Conservation (phyloP, 805 yeast genomes). For the Candida vaughaniae region DNA sequence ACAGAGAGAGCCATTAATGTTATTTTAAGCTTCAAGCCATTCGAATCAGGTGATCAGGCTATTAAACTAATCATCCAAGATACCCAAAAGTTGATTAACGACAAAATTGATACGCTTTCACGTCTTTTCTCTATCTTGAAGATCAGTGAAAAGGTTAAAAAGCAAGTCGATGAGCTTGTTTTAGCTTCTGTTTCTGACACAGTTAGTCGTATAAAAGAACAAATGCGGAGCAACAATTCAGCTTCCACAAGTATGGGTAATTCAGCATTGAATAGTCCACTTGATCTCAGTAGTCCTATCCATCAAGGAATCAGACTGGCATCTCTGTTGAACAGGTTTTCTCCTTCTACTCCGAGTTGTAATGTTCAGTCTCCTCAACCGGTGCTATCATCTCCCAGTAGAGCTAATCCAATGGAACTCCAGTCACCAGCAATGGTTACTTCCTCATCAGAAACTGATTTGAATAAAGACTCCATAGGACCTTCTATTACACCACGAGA, state of each 20-base stretch:
- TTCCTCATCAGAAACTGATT: conserved; percentile 2
- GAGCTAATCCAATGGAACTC: conserved; percentile 12
- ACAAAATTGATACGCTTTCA: conserved; percentile 67
- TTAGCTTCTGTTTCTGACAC: conserved; percentile 63
- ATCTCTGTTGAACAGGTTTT: background rate
- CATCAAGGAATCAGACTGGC: conserved; percentile 2
- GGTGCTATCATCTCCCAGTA: conserved; percentile 2
- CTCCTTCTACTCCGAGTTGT: background rate
- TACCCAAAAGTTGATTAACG: conserved; percentile 57
- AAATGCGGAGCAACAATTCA: conserved; percentile 19
- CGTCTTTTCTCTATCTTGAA: conserved; percentile 73
- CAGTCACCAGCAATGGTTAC: conserved; percentile 17
- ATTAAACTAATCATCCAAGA: conserved; percentile 62
- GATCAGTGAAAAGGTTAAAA: conserved; percentile 72
- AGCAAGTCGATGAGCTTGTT: conserved; percentile 73
- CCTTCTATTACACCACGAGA: conserved; percentile 49
- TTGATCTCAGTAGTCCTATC: conserved; percentile 8
- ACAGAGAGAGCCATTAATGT: conserved; percentile 55
- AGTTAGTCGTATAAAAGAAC: conserved; percentile 50
- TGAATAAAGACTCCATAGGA: background rate
- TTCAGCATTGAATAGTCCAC: conserved; percentile 9
- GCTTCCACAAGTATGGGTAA: conserved; percentile 3
- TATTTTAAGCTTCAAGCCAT: conserved; percentile 43
- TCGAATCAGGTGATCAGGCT: conserved; percentile 64
- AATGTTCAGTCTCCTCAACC: conserved; percentile 34